Conservation (phyloP, 164 flowering plant species). For the Platanus orientalis region DNA sequence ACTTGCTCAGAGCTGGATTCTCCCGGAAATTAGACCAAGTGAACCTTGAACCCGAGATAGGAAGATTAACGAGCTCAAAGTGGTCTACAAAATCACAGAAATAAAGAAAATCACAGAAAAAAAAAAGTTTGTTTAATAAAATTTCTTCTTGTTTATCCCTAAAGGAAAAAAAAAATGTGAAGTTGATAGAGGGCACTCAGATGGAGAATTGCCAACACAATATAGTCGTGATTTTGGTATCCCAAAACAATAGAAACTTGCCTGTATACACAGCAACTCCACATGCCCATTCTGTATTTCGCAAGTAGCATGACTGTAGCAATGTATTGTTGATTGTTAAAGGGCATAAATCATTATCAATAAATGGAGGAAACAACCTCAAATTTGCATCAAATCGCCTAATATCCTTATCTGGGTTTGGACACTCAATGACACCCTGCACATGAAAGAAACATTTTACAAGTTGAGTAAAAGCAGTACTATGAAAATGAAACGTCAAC, state of each 20-base stretch:
- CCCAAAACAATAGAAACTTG: conserved; percentile 26
- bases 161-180: no score
- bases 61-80: no score
- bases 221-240: no score
- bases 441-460: conserved; percentile 8
- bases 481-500: background rate
- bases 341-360: conserved; percentile 93
- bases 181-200: no score
- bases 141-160: no score
- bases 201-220: no score
- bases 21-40: no score
- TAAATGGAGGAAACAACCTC: conserved; percentile 92
- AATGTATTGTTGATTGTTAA: conserved; percentile 90
- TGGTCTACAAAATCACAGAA: no score
- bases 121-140: no score
- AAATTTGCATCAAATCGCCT: conserved; percentile 94
- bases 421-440: conserved; percentile 97
- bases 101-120: no score
- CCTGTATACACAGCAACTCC: conserved; percentile 99
- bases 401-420: conserved; percentile 90
- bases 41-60: no score
- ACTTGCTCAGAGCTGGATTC: no score
- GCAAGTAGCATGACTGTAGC: conserved; percentile 95
- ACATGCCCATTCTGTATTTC: conserved; percentile 98
- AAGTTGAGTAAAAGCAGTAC: background rate